Evolutionary conservation across 2,329 filamentous ascomycete species (phyloP), one percentile per base, ranked within the genome.

Genomic region (Acrocalymma vagum): DNA sequence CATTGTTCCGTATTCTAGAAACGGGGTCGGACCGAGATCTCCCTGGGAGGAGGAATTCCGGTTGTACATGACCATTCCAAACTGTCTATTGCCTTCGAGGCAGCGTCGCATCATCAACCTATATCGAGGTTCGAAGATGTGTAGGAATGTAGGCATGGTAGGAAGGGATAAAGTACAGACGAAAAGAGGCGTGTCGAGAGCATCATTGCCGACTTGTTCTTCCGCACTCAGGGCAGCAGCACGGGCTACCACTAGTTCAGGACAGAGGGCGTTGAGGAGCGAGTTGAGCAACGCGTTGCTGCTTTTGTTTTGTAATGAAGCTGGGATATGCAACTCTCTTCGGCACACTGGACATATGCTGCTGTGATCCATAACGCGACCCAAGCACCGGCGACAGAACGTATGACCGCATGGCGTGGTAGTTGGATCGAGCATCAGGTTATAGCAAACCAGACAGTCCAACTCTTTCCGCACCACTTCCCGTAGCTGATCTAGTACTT

Each of bases 51-150:
- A 67, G 16, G 73, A 69, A n/a, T 70, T 69, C 29, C 76, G 74
- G 53, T 86, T 88, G 48, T 85, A 84, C 60, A 89, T 79, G 13
- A 95, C 80, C 88, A 96, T 95, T 16, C 92, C 92, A 60, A 96
- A 96, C 16, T 83, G 88, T 10, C 82, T 77, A 45, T 87, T 82
- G 0, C 84, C 83, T 48, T 91, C 86, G 37, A 95, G 74, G 0
- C 84, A 87, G 23, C 90, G 82, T 30, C 87, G 81, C 24, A 96
- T 86, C 90, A 96, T 94, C n/a, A 94, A 77, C 6, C 90, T 83
- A 64, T 96, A 96, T 6, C 88, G 81, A n/a, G 89, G 88, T 65
- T 96, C 92, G 62, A 95, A 96, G n/a, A 96, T 82, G 58, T 95
- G 88, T 3, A 96, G 74, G 54, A 94, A 94, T 0, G 89, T 92